Base-by-base conservation (phyloP, 2,329 filamentous ascomycete genomes). In the Diaporthe aspalathi region DNA sequence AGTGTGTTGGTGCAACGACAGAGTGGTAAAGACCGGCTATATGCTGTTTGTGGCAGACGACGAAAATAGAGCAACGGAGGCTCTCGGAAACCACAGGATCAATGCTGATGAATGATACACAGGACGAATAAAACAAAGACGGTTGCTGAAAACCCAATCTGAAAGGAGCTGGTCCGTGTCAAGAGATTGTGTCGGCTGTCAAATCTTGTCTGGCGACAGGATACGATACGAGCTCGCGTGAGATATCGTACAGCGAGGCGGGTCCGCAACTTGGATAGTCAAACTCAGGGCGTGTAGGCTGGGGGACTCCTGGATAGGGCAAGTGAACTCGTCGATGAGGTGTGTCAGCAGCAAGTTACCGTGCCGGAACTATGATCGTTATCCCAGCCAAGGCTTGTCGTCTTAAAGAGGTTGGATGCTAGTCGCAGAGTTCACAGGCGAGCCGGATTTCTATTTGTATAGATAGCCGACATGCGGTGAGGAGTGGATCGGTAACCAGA, bases 401-500 rank as follows among this genome's bases (percentile, higher is more conserved):
- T 32, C 24, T 17, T 22, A 1, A 45, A 5, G 32, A 9, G 32
- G 24, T 12, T 47, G 12, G 14, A 11, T 5, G 20, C 43, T 35
- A 22, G 43, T 49, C 17, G 29, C 35, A 49, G 27, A 32, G 6
- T 63, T 24, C 7, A 29, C 40, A 63, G 40, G 40, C 57, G 57
- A 45, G 57, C 20, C 57, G 27, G 57, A 63, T 32, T 20, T 63
- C 17, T 63, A 32, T 63, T 32, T 47, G 38, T 47, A 32, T 17
- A 62, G 38, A 62, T 45, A 27, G 57, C 40, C 57, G 43, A 63
- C 6, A 63, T 63, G 57, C 43, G 57, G 57, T 63, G 57, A 63
- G 57, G 40, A 47, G 57, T 47, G 43, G 57, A 27, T 12, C 57
- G 57, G 49, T 49, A 7, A 47, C 40, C 17, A 49, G 27, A 29